These are phyloP conservation scores for Cyberlindnera amylophila DNA, from an alignment of 805 yeast species.

Conservation along the genomic window DNA sequence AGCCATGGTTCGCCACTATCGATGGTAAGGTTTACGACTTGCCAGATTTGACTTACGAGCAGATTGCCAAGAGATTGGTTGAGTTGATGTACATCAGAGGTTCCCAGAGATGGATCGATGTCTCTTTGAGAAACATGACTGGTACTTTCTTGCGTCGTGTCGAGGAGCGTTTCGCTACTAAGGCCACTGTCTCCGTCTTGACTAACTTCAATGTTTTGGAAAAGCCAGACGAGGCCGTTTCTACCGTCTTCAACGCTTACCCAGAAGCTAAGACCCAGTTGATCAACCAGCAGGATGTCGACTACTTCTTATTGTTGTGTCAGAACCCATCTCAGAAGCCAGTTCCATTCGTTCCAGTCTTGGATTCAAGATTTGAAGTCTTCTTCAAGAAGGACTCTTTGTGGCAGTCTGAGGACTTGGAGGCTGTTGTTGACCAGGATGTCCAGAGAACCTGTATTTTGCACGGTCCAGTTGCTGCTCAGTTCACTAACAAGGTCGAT, in stretches of 20 bases:
- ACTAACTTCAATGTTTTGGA: slow-evolving; percentile 70
- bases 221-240: slow-evolving; percentile 58
- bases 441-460: slow-evolving; percentile 98
- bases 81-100: slow-evolving; percentile 83
- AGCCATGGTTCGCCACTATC: slow-evolving; percentile 91
- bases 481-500: slow-evolving; percentile 77
- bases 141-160: slow-evolving; percentile 89
- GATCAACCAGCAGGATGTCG: slow-evolving; percentile 92
- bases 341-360: slow-evolving; percentile 93
- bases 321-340: slow-evolving; percentile 89
- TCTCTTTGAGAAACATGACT: slow-evolving; percentile 76
- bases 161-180: slow-evolving; percentile 87
- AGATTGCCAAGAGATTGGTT: slow-evolving; percentile 81
- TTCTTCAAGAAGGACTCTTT: slow-evolving; percentile 98
- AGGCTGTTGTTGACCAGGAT: slow-evolving; percentile 92
- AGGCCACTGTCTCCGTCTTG: slow-evolving; percentile 58
- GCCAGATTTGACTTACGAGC: slow-evolving; percentile 92
- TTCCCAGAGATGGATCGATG: slow-evolving; percentile 83
- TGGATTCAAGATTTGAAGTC: slow-evolving; percentile 90
- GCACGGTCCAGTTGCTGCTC: slow-evolving; percentile 98
- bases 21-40: slow-evolving; percentile 79
- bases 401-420: slow-evolving; percentile 98
- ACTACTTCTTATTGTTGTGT: slow-evolving; percentile 82
- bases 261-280: slow-evolving; percentile 77
- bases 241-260: slow-evolving; percentile 59